Evolutionary conservation across 78 protist genomes (phyloP), one percentile per base, ranked within the genome.

Genomic region (Pigoraptor vietnamica): DNA sequence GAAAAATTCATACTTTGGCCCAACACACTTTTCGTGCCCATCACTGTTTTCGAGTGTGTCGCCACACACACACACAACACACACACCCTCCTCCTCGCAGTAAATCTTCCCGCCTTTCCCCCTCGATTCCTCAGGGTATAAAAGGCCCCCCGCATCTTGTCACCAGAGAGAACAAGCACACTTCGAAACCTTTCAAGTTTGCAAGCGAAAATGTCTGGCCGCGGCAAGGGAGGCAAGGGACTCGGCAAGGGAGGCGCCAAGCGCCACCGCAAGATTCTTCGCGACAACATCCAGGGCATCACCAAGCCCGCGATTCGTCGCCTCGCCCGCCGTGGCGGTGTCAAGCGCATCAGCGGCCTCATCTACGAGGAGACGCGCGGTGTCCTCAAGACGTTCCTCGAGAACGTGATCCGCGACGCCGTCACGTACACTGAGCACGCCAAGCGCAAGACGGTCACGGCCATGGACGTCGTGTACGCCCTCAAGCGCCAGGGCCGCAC

Each of bases 291-390:
- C 97, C 95, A 89, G 94, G 98, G 98, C 87, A 97, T 98, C 93
- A 98, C 99, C 94, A 97, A 97, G 95, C 99, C 99, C 86, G 99
- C 99, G 67, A 98, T 98, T 91, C 96, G 99, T 39, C 97, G 99
- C 88, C 95, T 98, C 24, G 99, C 99, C 10, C 94, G 98, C 36
- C 94, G 98, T 81, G 98, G 98, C 86, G 98, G 98, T 93, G 98
- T 97, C 92, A 97, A 97, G 96, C 98, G 99, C 89, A 97, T 97
- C 94, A 95, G 97, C 1, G 97, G 96, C 91, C 97, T 97, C 92
- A 98, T 98, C 95, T 98, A 98, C 97, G 99, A 98, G 93, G 99
- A 98, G 94, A 97, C 98, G 89, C 95, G 99, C 89, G 91, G 91
- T 40, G 99, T 98, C 40, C 96, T 98, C 91, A 96, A 96, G 95